These are phyloP conservation scores for Tuber indicum DNA, from an alignment of 495 filamentous ascomycete species.

Conservation along the genomic window DNA sequence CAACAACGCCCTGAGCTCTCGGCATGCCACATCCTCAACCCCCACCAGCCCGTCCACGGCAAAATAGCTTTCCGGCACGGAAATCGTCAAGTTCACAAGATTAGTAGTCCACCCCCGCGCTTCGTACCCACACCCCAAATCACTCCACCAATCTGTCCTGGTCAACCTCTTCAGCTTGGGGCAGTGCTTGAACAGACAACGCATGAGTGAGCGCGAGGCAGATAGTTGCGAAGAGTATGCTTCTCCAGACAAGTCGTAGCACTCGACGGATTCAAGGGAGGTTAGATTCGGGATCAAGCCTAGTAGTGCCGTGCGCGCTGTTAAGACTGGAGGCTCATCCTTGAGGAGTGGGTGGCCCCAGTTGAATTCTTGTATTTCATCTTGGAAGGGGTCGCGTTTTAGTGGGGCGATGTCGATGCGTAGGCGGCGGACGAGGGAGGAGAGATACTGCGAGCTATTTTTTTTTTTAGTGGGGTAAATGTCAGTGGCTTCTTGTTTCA, in stretches of 20 bases:
- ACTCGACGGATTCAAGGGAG: constrained; percentile 28
- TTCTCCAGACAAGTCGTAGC: constrained; percentile 33
- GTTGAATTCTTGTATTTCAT: constrained; percentile 35
- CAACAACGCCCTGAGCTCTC: constrained; percentile 23
- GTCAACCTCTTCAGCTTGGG: constrained; percentile 21
- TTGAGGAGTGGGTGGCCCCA: constrained; percentile 30
- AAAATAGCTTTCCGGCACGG: constrained; percentile 33
- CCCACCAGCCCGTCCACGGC: constrained; percentile 24
- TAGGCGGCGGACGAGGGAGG: constrained; percentile 26
- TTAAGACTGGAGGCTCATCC: constrained; percentile 25
- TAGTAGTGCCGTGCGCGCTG: constrained; percentile 31
- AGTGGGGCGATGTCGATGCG: constrained; percentile 33
- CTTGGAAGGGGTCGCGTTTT: constrained; percentile 14
- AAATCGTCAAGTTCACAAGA: constrained; percentile 32
- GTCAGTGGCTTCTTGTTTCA: neutral
- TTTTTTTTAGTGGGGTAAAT: constrained; percentile 3
- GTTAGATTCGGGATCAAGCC: constrained; percentile 26
- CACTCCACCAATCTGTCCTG: constrained; percentile 32
- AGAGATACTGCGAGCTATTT: constrained; percentile 26
- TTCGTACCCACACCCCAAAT: constrained; percentile 26
- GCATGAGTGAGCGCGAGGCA: constrained; percentile 28
- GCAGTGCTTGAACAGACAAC: constrained; percentile 27
- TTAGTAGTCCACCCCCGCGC: constrained; percentile 6
- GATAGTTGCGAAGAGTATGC: constrained; percentile 18
- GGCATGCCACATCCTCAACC: constrained; percentile 30